A percentile compares a stretch with the other conserved stretches of the same genome.
These are phyloP conservation scores for Linnemannia elongata DNA, from an alignment of 192 early-diverging fungal species.

Conservation along the genomic window DNA sequence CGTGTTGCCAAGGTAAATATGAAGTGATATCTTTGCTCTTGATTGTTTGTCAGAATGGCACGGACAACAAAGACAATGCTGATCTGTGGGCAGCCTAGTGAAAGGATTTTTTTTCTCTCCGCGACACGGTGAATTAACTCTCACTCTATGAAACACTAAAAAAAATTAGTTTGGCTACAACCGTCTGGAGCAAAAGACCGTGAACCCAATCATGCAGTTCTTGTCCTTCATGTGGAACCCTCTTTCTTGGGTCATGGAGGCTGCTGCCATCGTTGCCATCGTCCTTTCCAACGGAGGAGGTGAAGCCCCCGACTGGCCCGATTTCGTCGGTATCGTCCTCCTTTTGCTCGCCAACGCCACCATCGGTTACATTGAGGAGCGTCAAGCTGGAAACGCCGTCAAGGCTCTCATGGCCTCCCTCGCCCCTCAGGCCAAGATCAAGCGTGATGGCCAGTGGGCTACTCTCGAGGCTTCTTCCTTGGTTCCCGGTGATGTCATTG, in stretches of 20 bases:
- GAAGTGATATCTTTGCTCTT: background rate
- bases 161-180: conserved; percentile 74
- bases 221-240: conserved; percentile 89
- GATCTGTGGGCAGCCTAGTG: background rate
- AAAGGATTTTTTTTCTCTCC: conserved; percentile 1
- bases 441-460: conserved; percentile 86
- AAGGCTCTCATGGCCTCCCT: conserved; percentile 95
- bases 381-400: conserved; percentile 90
- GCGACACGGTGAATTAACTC: background rate
- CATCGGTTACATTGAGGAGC: conserved; percentile 93
- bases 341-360: conserved; percentile 86
- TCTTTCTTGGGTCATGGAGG: conserved; percentile 88
- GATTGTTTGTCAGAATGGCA: conserved; percentile 2
- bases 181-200: conserved; percentile 79
- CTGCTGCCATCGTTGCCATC: conserved; percentile 88
- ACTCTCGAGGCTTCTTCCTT: conserved; percentile 81
- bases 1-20: conserved; percentile 66
- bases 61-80: background rate
- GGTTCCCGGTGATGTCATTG: conserved; percentile 93
- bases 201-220: conserved; percentile 89
- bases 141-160: conserved; percentile 1
- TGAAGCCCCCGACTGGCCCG: conserved; percentile 83
- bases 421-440: conserved; percentile 89
- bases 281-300: conserved; percentile 79
- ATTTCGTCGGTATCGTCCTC: conserved; percentile 87